Evolutionary conservation across 75 land plant genomes (phyloP).

Genomic region (Larix kaempferi): DNA sequence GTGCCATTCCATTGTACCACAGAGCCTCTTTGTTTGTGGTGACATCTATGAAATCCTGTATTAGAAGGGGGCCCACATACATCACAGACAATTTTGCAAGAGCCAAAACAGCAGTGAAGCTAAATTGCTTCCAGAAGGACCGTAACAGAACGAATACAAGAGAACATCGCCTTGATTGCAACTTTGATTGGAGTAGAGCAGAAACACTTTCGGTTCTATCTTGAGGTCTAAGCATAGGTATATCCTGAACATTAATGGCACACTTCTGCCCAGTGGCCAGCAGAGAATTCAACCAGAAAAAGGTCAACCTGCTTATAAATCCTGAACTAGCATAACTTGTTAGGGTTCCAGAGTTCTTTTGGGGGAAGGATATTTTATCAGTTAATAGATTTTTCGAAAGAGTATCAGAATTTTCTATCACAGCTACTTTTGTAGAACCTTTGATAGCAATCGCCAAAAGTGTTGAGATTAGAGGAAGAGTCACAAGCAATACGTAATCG

Average conservation of each 20-base stretch:
- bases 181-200: constrained; percentile 16
- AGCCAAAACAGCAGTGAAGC: constrained; percentile 22
- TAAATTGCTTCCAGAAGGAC: constrained; percentile 18
- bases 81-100: constrained; percentile 31
- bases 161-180: constrained; percentile 7
- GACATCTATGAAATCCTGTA: constrained; percentile 36
- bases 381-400: constrained; percentile 4
- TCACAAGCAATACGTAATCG: constrained; percentile 3
- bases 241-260: constrained; percentile 22
- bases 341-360: neutral
- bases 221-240: constrained; percentile 22
- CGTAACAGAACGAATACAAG: constrained; percentile 19
- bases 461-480: constrained; percentile 3
- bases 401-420: neutral
- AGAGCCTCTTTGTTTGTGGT: constrained; percentile 7
- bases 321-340: constrained; percentile 27
- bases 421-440: constrained; percentile 1
- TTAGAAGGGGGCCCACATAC: constrained; percentile 48
- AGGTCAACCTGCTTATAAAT: constrained; percentile 20
- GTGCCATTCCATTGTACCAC: constrained; percentile 15
- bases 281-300: constrained; percentile 38
- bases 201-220: constrained; percentile 26
- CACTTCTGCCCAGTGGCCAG: constrained; percentile 23
- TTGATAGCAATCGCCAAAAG: constrained; percentile 4
- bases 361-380: neutral